Base-by-base conservation (phyloP, 2,329 filamentous ascomycete genomes). In the Microcyclospora tardicrescens region DNA sequence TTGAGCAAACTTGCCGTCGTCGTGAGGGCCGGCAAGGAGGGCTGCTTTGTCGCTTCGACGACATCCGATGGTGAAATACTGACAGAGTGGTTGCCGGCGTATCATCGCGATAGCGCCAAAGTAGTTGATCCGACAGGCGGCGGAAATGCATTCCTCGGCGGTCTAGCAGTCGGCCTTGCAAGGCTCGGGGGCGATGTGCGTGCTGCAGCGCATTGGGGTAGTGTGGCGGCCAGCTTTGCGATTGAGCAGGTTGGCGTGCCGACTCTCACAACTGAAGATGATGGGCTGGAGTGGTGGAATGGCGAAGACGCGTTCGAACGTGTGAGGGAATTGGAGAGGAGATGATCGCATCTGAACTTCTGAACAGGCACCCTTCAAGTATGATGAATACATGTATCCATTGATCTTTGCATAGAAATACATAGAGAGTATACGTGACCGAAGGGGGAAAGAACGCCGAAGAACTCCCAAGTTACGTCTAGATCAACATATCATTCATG, bases 171-270 rank as follows among this genome's bases (percentile, higher is more conserved):
- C 15, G 73, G 69, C 1, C 57, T 78, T 46, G 63, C 72, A 14
- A 64, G 68, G 41, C 81, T 43, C 1, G 48, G 77, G 68, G 27
- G 64, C 33, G 51, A 60, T 46, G 66, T 83, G 31, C 75, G 79
- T 43, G 77, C 84, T 51, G 86, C 85, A 5, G 78, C 82, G 5
- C 68, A 75, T 0, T 89, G 81, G 75, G 91, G 79, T 4, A 81
- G 75, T 34, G 72, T 96, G 5, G 81, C 85, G 2, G 89, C 91
- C 6, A 87, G 86, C 53, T 91, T 94, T 60, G 84, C 84, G 12
- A 93, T 98, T 52, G 87, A 98, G 62, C 91, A 98, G 60, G 78
- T 93, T 37, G 89, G 91, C 0, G 75, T 93, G 58, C 89, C 89
- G 0, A 58, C 10, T 32, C 10, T 32, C 5, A 32, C 51, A 37